Conservation (phyloP, 2,329 filamentous ascomycete species). For the Cyphellophora attinorum region DNA sequence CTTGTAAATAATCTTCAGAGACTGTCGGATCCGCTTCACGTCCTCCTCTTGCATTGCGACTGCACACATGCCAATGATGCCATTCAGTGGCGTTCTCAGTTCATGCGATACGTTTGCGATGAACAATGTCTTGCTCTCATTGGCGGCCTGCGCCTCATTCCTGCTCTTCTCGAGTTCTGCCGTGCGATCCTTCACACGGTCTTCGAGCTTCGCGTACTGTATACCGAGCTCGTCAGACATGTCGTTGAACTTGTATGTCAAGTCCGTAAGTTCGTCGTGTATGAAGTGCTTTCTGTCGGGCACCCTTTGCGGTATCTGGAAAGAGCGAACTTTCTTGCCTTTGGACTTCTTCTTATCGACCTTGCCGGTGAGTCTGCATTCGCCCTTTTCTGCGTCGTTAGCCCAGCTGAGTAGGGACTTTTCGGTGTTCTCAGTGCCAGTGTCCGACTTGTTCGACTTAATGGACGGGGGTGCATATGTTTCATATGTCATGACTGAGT, state of each 20-base stretch:
- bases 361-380: background rate
- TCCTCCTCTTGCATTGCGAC: slow-evolving; percentile 88
- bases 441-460: slow-evolving; percentile 3
- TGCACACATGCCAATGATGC: slow-evolving; percentile 87
- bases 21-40: slow-evolving; percentile 64
- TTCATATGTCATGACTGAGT: slow-evolving; percentile 33
- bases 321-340: slow-evolving; percentile 27
- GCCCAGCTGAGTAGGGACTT: slow-evolving; percentile 19
- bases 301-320: slow-evolving; percentile 78
- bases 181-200: slow-evolving; percentile 72
- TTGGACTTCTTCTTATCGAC: background rate
- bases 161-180: slow-evolving; percentile 78
- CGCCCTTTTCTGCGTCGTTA: slow-evolving; percentile 24
- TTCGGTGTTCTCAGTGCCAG: slow-evolving; percentile 5
- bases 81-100: slow-evolving; percentile 87
- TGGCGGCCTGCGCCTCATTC: slow-evolving; percentile 79
- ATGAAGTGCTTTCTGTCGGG: slow-evolving; percentile 63
- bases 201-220: slow-evolving; percentile 73
- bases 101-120: slow-evolving; percentile 86
- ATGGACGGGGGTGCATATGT: slow-evolving; percentile 44
- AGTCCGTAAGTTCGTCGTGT: slow-evolving; percentile 73
- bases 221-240: slow-evolving; percentile 84
- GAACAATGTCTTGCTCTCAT: slow-evolving; percentile 92
- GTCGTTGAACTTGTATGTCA: slow-evolving; percentile 80
- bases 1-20: slow-evolving; percentile 77